These are phyloP conservation scores for Sclerotinia sclerotiorum DNA, from an alignment of 2,329 filamentous ascomycete genomes.

Conservation along the genomic window DNA sequence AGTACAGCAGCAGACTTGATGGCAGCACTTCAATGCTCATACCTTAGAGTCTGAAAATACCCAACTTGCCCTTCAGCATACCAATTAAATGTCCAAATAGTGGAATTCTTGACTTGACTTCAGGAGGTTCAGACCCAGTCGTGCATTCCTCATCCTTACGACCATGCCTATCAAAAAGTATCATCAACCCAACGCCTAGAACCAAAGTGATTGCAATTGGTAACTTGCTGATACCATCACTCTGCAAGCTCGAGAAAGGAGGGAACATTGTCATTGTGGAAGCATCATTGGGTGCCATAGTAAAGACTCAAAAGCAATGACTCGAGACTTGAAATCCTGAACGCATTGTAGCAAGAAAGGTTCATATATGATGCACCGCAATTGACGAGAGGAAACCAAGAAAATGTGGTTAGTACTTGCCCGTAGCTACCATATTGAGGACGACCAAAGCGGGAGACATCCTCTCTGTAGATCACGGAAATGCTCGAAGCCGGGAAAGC, in stretches of 20 bases:
- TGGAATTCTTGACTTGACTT: conserved; percentile 45
- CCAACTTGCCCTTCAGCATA: conserved; percentile 43
- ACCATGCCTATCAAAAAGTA: background rate
- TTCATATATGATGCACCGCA: background rate
- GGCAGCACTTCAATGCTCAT: conserved; percentile 16
- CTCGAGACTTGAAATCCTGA: background rate
- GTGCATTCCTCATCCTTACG: background rate
- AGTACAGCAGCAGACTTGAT: background rate
- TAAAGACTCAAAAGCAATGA: background rate
- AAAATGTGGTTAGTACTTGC: background rate
- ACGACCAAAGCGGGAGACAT: background rate
- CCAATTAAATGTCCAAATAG: conserved; percentile 49
- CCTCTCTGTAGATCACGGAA: background rate
- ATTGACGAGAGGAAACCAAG: background rate
- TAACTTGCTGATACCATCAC: background rate
- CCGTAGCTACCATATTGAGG: background rate
- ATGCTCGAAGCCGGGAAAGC: conserved; percentile 1
- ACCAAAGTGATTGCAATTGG: background rate
- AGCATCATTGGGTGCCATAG: background rate
- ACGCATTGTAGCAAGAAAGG: background rate
- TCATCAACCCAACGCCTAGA: background rate
- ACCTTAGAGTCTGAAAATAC: conserved; percentile 46
- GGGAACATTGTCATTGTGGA: background rate
- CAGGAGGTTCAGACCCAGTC: conserved; percentile 44
- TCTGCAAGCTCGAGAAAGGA: background rate